These are phyloP conservation scores for Ambrosiella xylebori DNA, from an alignment of 2,329 filamentous ascomycete species.

Conservation along the genomic window DNA sequence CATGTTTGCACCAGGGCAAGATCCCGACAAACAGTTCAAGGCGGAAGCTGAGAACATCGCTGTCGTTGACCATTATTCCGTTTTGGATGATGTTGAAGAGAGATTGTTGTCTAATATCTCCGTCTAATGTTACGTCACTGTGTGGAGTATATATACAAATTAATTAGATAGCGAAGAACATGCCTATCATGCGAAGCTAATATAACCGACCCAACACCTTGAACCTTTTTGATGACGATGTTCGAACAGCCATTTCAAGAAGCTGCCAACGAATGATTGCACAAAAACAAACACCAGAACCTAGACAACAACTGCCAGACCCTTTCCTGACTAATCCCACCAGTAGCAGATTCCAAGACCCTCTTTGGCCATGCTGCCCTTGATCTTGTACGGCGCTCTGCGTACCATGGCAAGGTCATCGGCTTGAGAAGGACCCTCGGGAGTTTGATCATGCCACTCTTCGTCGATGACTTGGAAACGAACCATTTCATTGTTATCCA, in stretches of 20 bases:
- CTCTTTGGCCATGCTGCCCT: constrained; percentile 44
- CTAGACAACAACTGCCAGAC: neutral
- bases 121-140: constrained; percentile 2
- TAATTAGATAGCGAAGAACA: constrained; percentile 9
- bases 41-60: constrained; percentile 90
- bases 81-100: constrained; percentile 75
- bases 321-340: constrained; percentile 31
- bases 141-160: neutral
- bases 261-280: neutral
- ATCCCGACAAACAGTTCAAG: constrained; percentile 88
- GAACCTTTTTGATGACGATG: neutral
- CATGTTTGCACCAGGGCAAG: constrained; percentile 81
- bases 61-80: constrained; percentile 84
- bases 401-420: constrained; percentile 39
- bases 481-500: constrained; percentile 79
- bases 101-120: constrained; percentile 40
- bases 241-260: neutral
- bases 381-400: constrained; percentile 55
- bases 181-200: neutral
- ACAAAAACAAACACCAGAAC: neutral
- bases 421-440: constrained; percentile 46
- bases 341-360: constrained; percentile 46
- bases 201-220: constrained; percentile 1
- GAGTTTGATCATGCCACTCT: constrained; percentile 78
- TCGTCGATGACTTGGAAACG: constrained; percentile 74